Conservation (phyloP, 2,329 filamentous ascomycete species). For the Lachnellula cervina region DNA sequence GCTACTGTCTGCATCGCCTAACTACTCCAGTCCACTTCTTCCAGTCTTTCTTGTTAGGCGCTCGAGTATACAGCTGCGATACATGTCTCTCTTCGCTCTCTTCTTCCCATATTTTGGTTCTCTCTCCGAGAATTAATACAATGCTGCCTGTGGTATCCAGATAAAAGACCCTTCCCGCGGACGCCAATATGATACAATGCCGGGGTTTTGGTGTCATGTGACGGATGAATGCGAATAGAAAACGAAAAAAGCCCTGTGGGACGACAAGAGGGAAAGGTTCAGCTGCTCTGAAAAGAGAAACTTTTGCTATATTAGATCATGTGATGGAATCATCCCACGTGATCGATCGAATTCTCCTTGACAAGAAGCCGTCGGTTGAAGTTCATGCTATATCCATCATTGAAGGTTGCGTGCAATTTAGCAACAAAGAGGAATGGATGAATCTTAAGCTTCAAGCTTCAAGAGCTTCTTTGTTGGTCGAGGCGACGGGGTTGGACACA, state of each 20-base stretch:
- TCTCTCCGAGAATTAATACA: not conserved
- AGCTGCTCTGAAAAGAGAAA: not conserved
- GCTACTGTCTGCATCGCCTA: too few species aligned
- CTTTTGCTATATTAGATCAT: not conserved
- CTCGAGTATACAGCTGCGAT: not conserved
- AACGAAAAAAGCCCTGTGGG: not conserved
- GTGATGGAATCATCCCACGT: not conserved
- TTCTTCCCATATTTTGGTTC: not conserved
- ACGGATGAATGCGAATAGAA: conserved; percentile 1
- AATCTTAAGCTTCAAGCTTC: not conserved
- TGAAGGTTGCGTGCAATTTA: too few species aligned
- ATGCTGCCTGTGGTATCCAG: conserved; percentile 3
- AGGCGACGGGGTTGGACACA: too few species aligned
- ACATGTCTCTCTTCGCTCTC: not conserved
- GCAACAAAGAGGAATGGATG: too few species aligned
- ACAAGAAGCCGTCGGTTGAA: too few species aligned
- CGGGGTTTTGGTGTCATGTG: not conserved
- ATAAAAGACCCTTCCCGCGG: conserved; percentile 1
- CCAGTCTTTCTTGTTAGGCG: not conserved
- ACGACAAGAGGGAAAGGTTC: not conserved
- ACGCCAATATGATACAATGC: conserved; percentile 11
- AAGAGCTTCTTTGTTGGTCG: not conserved
- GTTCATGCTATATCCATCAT: too few species aligned
- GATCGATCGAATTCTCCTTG: not conserved
- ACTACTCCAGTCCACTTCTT: not conserved